phyloP scores from a whole-genome alignment of 306 rosid genomes.

The Pyrus betulifolia region DNA sequence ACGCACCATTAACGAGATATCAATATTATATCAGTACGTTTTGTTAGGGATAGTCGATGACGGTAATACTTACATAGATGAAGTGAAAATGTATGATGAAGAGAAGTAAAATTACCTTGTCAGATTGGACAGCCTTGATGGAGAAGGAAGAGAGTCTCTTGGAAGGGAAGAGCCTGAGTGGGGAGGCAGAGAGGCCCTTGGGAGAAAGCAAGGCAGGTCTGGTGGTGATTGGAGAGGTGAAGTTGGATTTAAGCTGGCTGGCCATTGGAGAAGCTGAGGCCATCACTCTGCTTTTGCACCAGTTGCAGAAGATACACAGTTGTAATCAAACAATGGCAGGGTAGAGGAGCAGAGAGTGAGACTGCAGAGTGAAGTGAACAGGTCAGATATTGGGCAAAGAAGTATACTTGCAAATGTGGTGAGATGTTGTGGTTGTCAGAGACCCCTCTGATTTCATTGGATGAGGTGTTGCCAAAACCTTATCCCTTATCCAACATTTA shows the following conservation, averaged over 20 bases:
- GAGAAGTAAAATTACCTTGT: constrained; percentile 40
- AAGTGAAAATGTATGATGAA: background rate
- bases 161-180: constrained; percentile 28
- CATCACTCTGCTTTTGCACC: constrained; percentile 24
- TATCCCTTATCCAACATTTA: constrained; percentile 56
- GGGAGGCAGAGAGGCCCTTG: constrained; percentile 59
- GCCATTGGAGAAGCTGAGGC: constrained; percentile 82
- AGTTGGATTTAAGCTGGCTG: constrained; percentile 76
- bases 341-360: background rate
- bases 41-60: too few species aligned
- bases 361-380: background rate
- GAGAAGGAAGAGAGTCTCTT: constrained; percentile 43
- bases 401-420: background rate
- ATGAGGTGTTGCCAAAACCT: constrained; percentile 29
- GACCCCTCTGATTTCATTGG: constrained; percentile 50
- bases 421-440: constrained; percentile 39
- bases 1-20: too few species aligned
- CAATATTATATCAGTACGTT: too few species aligned
- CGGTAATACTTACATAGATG: too few species aligned
- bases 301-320: too few species aligned
- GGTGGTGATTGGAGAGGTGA: constrained; percentile 39
- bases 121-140: constrained; percentile 70
- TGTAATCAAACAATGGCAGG: constrained; percentile 4
- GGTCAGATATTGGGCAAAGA: background rate
- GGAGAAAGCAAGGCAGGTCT: constrained; percentile 56